Base-by-base conservation (phyloP, 2,329 filamentous ascomycete genomes). In the Capronia americana region DNA sequence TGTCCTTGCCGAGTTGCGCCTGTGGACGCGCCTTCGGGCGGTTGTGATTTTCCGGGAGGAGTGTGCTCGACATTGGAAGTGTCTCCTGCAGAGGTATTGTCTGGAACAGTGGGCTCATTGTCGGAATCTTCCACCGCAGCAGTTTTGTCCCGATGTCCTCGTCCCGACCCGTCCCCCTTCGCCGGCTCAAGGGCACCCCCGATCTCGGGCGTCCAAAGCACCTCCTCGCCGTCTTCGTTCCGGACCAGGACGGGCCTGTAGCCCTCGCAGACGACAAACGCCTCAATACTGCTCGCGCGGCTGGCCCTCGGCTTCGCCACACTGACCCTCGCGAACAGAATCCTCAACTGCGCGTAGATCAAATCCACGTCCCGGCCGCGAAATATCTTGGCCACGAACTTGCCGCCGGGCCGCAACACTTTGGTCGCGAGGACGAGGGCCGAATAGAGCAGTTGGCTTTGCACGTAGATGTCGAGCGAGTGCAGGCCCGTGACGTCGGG, bases 341-440 rank as follows among this genome's bases (percentile, higher is more conserved):
- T 87, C 77, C 93, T 95, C 61, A 99, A 86, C 77, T 99, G 95
- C 1, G 93, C 93, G 75, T 95, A 98, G 8, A 99, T 86, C 26
- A 98, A 83, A 75, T 98, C 95, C n/a, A 98, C 93, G 74, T 98
- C 95, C 73, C 93, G 90, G 17, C 92, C 93, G 17, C 95, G 84
- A 81, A 99, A 99, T 68, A 99, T 97, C 83, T 99, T 99, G 66
- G 95, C 95, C 7, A 99, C 94, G 73, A 99, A 99, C 75, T 92
- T 96, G 69, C 95, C 95, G 51, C 95, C 95, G 0, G 93, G 93
- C 66, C 91, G 91, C 24, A 99, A 86, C 12, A 99, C 93, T 76
- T 94, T 96, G 12, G 97, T 87, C 0, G 95, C 93, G 2, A 99
- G 87, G 77, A 97, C 97, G 23, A 99, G 86, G 0, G 95, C 95